Evolutionary conservation across 2,329 filamentous ascomycete species (phyloP).

Genomic region (Penicillium sp.): DNA sequence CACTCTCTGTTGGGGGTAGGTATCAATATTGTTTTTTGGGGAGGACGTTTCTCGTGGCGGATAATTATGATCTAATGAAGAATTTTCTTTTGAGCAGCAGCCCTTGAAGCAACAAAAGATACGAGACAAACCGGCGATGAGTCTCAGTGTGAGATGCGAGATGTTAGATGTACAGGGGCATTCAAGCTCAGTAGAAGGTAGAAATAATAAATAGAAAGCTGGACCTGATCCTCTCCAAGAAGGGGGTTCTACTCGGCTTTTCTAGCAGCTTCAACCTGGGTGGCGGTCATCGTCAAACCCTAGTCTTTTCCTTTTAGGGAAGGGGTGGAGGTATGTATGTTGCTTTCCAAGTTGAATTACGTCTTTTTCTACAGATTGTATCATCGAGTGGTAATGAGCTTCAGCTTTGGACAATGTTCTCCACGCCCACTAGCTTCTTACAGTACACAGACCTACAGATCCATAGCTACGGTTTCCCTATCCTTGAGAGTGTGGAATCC

Average conservation of each 20-base stretch:
- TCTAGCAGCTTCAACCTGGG: conserved; percentile 12
- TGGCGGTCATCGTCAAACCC: background rate
- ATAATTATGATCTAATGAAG: conserved; percentile 7
- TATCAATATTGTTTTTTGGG: background rate
- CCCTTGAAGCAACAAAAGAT: conserved; percentile 20
- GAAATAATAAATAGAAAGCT: background rate
- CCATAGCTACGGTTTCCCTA: background rate
- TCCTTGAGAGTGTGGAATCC: background rate
- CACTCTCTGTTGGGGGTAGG: conserved; percentile 1
- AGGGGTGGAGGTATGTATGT: background rate
- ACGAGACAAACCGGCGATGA: conserved; percentile 15
- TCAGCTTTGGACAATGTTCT: background rate
- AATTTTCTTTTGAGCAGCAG: conserved; percentile 18
- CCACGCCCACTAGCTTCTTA: background rate
- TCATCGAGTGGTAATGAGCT: background rate
- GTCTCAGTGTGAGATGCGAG: background rate
- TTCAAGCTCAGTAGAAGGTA: conserved; percentile 1
- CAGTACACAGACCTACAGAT: background rate
- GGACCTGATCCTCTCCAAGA: background rate
- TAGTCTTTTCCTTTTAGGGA: background rate
- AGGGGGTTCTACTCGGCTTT: conserved; percentile 5
- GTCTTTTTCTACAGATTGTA: background rate
- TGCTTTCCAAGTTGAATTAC: background rate
- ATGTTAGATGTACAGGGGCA: conserved; percentile 2
- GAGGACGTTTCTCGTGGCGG: conserved; percentile 7